phyloP scores from a whole-genome alignment of 345 rosid genomes.

The Brassica incana region DNA sequence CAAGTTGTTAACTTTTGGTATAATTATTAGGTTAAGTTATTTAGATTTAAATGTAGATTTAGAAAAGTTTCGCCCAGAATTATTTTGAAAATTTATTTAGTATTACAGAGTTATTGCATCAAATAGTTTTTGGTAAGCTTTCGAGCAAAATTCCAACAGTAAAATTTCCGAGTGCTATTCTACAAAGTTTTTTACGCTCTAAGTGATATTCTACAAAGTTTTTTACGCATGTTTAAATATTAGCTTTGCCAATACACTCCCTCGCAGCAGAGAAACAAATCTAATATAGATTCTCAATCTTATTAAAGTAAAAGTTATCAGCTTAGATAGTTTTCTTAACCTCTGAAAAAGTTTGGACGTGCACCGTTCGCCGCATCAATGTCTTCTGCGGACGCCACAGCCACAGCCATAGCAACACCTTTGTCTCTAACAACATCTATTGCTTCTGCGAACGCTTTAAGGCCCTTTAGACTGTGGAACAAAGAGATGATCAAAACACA shows the following conservation, averaged over 20 bases:
- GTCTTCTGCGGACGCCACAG: slow-evolving; percentile 78
- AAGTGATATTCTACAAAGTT: no score
- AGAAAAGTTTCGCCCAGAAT: no score
- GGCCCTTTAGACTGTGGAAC: slow-evolving; percentile 61
- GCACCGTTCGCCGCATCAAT: slow-evolving; percentile 68
- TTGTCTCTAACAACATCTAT: slow-evolving; percentile 62
- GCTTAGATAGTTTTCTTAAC: slow-evolving; percentile 36
- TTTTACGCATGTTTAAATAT: no score
- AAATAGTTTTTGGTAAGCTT: no score
- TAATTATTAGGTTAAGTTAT: no score
- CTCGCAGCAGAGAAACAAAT: neutral
- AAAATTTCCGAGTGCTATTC: no score
- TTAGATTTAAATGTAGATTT: no score
- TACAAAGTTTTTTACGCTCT: no score
- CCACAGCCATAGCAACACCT: slow-evolving; percentile 78
- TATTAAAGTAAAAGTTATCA: neutral
- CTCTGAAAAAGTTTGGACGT: slow-evolving; percentile 51
- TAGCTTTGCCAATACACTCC: neutral
- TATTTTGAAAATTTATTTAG: no score
- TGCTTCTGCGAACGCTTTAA: slow-evolving; percentile 73
- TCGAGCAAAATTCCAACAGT: no score
- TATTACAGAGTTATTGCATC: no score
- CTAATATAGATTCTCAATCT: neutral
- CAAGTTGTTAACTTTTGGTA: no score
- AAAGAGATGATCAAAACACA: neutral